These are phyloP conservation scores for Pachyrhizus erosus DNA, from an alignment of 306 rosid species.

Conservation along the genomic window DNA sequence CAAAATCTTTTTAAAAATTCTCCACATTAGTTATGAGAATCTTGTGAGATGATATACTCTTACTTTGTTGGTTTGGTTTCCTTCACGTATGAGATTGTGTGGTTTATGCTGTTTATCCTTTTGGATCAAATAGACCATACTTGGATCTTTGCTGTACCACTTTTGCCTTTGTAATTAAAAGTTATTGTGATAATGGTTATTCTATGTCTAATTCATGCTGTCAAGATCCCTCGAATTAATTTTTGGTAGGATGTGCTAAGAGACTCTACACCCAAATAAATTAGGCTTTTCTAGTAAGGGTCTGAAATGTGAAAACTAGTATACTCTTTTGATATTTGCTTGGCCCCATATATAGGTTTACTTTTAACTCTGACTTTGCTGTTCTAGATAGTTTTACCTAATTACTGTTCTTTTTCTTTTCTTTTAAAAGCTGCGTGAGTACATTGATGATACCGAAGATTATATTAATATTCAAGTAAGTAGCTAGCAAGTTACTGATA, in stretches of 20 bases:
- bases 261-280: background rate
- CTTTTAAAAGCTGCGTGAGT: slow-evolving; percentile 77
- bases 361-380: slow-evolving; percentile 27
- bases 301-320: background rate
- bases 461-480: slow-evolving; percentile 91
- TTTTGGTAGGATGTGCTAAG: background rate
- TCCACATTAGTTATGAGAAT: slow-evolving; percentile 12
- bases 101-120: background rate
- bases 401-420: slow-evolving; percentile 36
- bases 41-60: background rate
- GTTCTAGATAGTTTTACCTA: slow-evolving; percentile 11
- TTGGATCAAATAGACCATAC: background rate
- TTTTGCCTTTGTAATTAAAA: slow-evolving; percentile 16
- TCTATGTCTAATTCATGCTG: background rate
- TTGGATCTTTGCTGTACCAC: background rate
- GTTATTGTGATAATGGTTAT: background rate
- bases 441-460: slow-evolving; percentile 94
- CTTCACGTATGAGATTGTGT: background rate
- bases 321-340: slow-evolving; percentile 17
- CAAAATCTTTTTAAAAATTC: background rate
- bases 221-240: slow-evolving; percentile 24
- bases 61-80: background rate
- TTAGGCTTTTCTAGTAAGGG: slow-evolving; percentile 1
- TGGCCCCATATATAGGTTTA: slow-evolving; percentile 13
- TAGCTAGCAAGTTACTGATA: slow-evolving; percentile 1